These are phyloP conservation scores for Ascochyta viciae-villosae DNA, from an alignment of 2,329 filamentous ascomycete species.

Conservation along the genomic window DNA sequence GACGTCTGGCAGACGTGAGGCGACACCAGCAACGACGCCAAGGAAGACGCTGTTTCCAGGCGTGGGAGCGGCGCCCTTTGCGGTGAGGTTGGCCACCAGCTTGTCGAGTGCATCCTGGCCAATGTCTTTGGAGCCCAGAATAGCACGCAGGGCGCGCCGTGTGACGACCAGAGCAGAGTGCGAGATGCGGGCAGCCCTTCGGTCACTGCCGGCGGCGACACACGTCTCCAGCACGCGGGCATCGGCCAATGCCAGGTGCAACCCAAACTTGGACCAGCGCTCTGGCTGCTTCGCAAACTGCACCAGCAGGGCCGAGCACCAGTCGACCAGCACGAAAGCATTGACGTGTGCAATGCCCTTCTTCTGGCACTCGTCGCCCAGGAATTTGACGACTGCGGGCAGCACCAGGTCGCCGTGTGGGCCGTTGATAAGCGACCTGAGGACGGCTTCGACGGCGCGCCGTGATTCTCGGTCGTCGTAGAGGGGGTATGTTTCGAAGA, in stretches of 20 bases:
- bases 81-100: slow-evolving; percentile 70
- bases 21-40: slow-evolving; percentile 87
- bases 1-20: slow-evolving; percentile 70
- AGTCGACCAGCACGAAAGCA: slow-evolving; percentile 89
- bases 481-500: slow-evolving; percentile 86
- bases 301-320: slow-evolving; percentile 82
- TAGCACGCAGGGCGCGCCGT: slow-evolving; percentile 77
- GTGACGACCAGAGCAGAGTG: slow-evolving; percentile 79
- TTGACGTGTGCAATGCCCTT: slow-evolving; percentile 77
- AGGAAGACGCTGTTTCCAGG: slow-evolving; percentile 79
- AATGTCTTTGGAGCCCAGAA: slow-evolving; percentile 67
- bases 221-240: slow-evolving; percentile 81
- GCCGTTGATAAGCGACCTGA: slow-evolving; percentile 70
- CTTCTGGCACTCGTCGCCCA: slow-evolving; percentile 79
- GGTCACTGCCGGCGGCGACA: slow-evolving; percentile 56
- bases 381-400: slow-evolving; percentile 67
- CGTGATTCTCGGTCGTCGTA: slow-evolving; percentile 88
- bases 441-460: slow-evolving; percentile 80
- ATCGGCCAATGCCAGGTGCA: slow-evolving; percentile 71
- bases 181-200: slow-evolving; percentile 62
- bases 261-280: slow-evolving; percentile 69
- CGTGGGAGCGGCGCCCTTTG: slow-evolving; percentile 69
- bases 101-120: slow-evolving; percentile 68
- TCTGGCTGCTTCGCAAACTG: slow-evolving; percentile 66
- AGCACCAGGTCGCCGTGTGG: slow-evolving; percentile 65